phyloP scores from a whole-genome alignment of 2,329 filamentous ascomycete genomes.

The Scedosporium dehoogii region DNA sequence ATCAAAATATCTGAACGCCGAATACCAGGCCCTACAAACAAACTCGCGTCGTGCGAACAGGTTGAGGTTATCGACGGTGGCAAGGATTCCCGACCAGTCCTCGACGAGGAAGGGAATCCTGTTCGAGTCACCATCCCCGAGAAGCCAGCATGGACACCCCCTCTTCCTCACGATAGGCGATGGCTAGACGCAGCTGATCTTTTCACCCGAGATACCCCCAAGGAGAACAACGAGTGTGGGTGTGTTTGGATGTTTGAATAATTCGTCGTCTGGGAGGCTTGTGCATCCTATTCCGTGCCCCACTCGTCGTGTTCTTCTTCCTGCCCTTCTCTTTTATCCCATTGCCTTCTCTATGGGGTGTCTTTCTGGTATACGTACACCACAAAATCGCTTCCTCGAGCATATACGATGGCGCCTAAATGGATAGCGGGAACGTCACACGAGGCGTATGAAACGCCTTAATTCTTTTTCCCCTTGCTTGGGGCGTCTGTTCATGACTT shows the following conservation, averaged over 20 bases:
- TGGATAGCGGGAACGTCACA: neutral
- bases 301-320: neutral
- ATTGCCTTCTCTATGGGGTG: no score
- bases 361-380: neutral
- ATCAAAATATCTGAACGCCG: slow-evolving; percentile 48
- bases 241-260: slow-evolving; percentile 8
- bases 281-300: neutral
- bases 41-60: slow-evolving; percentile 36
- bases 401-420: neutral
- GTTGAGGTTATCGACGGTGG: slow-evolving; percentile 32
- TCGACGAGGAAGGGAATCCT: slow-evolving; percentile 25
- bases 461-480: no score
- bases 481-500: neutral
- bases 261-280: neutral
- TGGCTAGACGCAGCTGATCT: slow-evolving; percentile 12
- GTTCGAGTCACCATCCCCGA: slow-evolving; percentile 36
- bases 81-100: slow-evolving; percentile 22
- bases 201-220: slow-evolving; percentile 3
- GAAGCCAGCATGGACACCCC: slow-evolving; percentile 8
- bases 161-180: neutral
- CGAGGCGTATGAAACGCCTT: neutral
- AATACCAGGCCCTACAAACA: slow-evolving; percentile 19
- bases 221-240: slow-evolving; percentile 7
- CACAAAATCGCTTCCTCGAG: neutral
- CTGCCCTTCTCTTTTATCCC: neutral